These are phyloP conservation scores for Auriscalpium microsporum DNA, from an alignment of 768 basidiomycete species.

Conservation along the genomic window DNA sequence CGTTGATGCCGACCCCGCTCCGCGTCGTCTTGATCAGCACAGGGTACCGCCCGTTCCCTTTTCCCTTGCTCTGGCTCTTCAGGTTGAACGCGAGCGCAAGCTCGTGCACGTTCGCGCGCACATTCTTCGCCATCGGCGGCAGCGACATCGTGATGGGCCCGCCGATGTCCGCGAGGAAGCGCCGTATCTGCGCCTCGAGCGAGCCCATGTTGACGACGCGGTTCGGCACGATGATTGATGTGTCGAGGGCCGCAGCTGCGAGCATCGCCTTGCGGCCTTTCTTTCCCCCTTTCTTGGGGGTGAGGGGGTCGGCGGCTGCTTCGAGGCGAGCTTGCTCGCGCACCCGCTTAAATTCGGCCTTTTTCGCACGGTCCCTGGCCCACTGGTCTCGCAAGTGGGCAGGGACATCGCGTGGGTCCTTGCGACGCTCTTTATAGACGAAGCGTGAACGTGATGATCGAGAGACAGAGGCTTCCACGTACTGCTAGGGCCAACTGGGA, in stretches of 20 bases:
- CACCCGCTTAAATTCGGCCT: conserved; percentile 63
- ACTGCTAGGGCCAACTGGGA: conserved; percentile 39
- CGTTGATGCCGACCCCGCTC: conserved; percentile 47
- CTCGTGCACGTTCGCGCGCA: conserved; percentile 69
- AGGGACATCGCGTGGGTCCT: conserved; percentile 40
- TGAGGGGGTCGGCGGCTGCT: conserved; percentile 54
- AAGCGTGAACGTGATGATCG: background rate
- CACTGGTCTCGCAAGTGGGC: conserved; percentile 58
- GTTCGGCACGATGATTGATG: conserved; percentile 34
- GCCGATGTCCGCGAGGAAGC: conserved; percentile 54
- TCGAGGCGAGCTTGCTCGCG: conserved; percentile 50
- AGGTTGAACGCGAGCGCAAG: conserved; percentile 72
- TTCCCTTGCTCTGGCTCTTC: conserved; percentile 70
- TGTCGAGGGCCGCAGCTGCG: conserved; percentile 43
- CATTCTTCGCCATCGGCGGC: conserved; percentile 70
- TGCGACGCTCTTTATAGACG: conserved; percentile 33
- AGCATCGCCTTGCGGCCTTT: conserved; percentile 64
- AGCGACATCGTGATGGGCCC: conserved; percentile 49
- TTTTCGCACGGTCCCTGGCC: conserved; percentile 76
- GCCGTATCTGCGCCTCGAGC: conserved; percentile 62
- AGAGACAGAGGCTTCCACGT: conserved; percentile 20
- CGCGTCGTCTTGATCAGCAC: conserved; percentile 61
- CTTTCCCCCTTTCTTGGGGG: conserved; percentile 54
- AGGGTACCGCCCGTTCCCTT: conserved; percentile 63
- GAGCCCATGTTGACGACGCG: conserved; percentile 56